Conservation (phyloP, 768 basidiomycete genomes). For the Panus rudis region DNA sequence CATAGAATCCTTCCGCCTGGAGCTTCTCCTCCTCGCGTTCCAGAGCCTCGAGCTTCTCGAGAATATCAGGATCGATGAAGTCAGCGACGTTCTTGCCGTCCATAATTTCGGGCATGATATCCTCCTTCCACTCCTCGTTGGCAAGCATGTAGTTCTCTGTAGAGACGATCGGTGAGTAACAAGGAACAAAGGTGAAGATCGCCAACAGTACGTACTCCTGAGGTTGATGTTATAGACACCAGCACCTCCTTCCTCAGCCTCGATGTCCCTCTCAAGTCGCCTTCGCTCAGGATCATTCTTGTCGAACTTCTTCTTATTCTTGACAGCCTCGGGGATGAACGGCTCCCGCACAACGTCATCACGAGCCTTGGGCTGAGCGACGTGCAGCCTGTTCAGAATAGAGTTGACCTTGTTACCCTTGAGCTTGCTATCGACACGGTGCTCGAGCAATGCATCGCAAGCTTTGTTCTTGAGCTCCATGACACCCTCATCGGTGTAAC, state of each 20-base stretch:
- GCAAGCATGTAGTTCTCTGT: constrained; percentile 86
- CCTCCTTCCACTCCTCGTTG: constrained; percentile 92
- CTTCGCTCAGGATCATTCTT: constrained; percentile 76
- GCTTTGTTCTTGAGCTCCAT: constrained; percentile 95
- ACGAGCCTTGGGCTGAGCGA: constrained; percentile 82
- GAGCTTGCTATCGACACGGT: constrained; percentile 90
- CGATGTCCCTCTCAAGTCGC: constrained; percentile 71
- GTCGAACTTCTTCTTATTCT: constrained; percentile 75
- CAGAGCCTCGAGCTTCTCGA: constrained; percentile 92
- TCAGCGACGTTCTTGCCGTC: constrained; percentile 98
- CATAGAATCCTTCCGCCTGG: constrained; percentile 94
- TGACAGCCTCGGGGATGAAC: constrained; percentile 83
- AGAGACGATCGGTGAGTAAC: constrained; percentile 1
- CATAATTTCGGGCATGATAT: constrained; percentile 97
- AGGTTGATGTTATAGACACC: constrained; percentile 90
- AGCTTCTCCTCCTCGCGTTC: constrained; percentile 95
- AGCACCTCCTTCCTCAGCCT: constrained; percentile 80
- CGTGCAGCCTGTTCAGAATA: constrained; percentile 92
- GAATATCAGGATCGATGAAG: constrained; percentile 97
- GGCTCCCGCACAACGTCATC: constrained; percentile 86
- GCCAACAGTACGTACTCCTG: constrained; percentile 54
- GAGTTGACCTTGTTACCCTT: constrained; percentile 90
- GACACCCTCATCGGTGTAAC: constrained; percentile 95
- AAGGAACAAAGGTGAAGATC: not conserved
- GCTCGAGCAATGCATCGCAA: constrained; percentile 91